Base-by-base conservation (phyloP, 129 eudicot genomes). In the Centrapalus pauciflorus region DNA sequence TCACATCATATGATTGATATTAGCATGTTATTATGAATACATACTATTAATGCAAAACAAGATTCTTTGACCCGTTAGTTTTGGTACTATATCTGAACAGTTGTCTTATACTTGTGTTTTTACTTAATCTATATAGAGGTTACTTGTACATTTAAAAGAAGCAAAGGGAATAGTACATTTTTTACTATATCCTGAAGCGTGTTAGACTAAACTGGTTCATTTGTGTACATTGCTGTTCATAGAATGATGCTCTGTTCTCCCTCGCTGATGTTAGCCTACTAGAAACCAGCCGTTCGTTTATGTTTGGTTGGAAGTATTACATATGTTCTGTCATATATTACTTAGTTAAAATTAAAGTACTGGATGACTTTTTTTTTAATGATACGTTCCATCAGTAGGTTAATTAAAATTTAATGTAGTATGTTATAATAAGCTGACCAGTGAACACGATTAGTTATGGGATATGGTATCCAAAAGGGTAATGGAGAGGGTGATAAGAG, bases 71-170 rank as follows among this genome's bases (percentile, higher is more conserved):
- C 57, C 29, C 32, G 64, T 66, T 32, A 43, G 51, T 12, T 23
- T 12, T 55, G 5, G 41, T 56, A 25, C 16, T 33, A 43, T 25
- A 46, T 75, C 28, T 33, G 25, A 56, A 26, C 61, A 26, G 17
- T 45, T 45, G 68, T 66, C 43, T 45, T 11, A 49, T 21, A 59
- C 52, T 23, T 66, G 54, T 75, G 67, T 66, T 66, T 66, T 55
- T 48, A 57, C 45, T 35, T 66, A 55, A 26, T 57, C 34, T 75
- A 26, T 67, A 17, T 75, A 23, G 68, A 66, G 24, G 32, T 58
- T 56, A 33, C 64, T 29, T 73, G 64, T 64, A 64, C 24, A 40
- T 64, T 38, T 11, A 38, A 24, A 40, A 38, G 27, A 37, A 17
- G 7, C 0, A 16, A 73, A n/a, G 25, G 45, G 32, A 73, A 65